phyloP scores from a whole-genome alignment of 2,329 filamentous ascomycete genomes.

The Rhinocladiella mackenziei region DNA sequence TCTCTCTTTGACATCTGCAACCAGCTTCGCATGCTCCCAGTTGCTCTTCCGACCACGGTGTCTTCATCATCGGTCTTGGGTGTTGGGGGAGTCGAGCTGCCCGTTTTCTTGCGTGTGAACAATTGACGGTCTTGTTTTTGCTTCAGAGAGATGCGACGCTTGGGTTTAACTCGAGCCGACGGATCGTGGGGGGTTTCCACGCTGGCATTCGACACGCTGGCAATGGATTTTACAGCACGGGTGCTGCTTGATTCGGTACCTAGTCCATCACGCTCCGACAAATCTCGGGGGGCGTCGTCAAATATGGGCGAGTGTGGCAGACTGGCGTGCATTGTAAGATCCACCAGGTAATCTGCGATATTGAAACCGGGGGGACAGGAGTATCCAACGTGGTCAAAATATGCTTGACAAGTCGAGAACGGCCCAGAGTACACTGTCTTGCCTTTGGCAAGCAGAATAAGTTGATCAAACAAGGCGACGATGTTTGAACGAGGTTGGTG shows the following conservation, averaged over 20 bases:
- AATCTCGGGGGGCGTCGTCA: conserved; percentile 56
- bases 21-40: conserved; percentile 52
- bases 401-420: conserved; percentile 80
- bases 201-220: conserved; percentile 74
- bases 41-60: conserved; percentile 37
- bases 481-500: conserved; percentile 98
- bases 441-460: conserved; percentile 86
- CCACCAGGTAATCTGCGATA: conserved; percentile 95
- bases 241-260: conserved; percentile 81
- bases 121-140: conserved; percentile 84
- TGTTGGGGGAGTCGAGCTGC: conserved; percentile 53
- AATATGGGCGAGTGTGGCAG: conserved; percentile 52
- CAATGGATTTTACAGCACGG: conserved; percentile 82
- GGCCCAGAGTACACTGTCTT: conserved; percentile 90
- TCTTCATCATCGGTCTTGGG: conserved; percentile 62
- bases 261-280: conserved; percentile 53
- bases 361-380: conserved; percentile 95
- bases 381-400: conserved; percentile 90
- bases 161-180: conserved; percentile 61
- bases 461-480: conserved; percentile 88
- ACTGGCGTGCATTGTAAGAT: conserved; percentile 93
- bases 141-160: conserved; percentile 74
- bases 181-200: conserved; percentile 63
- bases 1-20: conserved; percentile 55
- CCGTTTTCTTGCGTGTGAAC: conserved; percentile 71